Conservation (phyloP, 257 asterid species). For the Fraxinus americana region DNA sequence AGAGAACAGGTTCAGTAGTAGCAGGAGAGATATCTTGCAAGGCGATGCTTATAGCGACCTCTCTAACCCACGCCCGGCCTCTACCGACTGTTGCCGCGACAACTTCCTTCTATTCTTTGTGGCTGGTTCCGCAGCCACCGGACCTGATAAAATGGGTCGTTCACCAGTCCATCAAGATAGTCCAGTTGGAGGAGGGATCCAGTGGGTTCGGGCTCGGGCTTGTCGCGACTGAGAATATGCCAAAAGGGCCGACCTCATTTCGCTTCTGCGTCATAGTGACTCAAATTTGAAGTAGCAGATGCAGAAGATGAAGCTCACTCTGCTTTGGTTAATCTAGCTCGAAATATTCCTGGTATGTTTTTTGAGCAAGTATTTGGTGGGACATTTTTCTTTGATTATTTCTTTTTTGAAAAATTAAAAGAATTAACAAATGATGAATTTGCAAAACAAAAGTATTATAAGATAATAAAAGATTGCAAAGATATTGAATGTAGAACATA, state of each 20-base stretch:
- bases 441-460: too few relatives aligned
- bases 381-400: background rate
- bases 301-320: slow-evolving; percentile 42
- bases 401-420: too few relatives aligned
- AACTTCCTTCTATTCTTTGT: slow-evolving; percentile 35
- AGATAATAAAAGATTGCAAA: too few relatives aligned
- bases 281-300: slow-evolving; percentile 50
- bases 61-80: slow-evolving; percentile 65
- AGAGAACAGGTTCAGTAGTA: background rate
- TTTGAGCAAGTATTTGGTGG: background rate
- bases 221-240: slow-evolving; percentile 68
- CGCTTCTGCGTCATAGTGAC: slow-evolving; percentile 74
- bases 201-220: slow-evolving; percentile 61
- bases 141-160: slow-evolving; percentile 95
- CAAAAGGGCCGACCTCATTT: slow-evolving; percentile 77
- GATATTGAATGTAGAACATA: too few relatives aligned
- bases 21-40: slow-evolving; percentile 33
- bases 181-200: slow-evolving; percentile 37
- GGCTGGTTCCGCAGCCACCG: slow-evolving; percentile 77
- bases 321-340: slow-evolving; percentile 56
- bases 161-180: slow-evolving; percentile 64
- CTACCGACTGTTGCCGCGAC: slow-evolving; percentile 51
- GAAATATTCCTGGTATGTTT: slow-evolving; percentile 71
- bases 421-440: too few relatives aligned
- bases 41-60: slow-evolving; percentile 57